Base-by-base conservation (phyloP, 2,329 filamentous ascomycete species). In the Emergomyces orientalis region DNA sequence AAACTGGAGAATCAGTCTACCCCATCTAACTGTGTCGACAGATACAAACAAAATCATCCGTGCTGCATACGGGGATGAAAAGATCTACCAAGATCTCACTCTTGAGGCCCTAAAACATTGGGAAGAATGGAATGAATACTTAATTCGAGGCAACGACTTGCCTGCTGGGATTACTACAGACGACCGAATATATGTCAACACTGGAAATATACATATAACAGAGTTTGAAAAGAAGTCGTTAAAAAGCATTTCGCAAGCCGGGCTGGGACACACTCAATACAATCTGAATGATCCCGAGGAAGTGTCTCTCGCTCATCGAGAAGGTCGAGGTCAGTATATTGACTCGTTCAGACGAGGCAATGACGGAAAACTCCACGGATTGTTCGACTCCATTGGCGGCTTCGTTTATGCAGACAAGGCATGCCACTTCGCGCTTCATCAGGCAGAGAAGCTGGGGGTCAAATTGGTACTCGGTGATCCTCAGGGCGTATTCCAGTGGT, bases 351-450 rank as follows among this genome's bases (percentile, higher is more conserved):
- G 27, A 30, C 27, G 27, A 34, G 32, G 32, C 9, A 19, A 55
- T 2, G 55, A 67, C 56, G 56, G 67, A 63, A 67, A 69, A 30
- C 68, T 70, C 6, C 66, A 71, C 34, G 80, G 77, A 0, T 73
- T 81, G 0, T 70, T 82, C 0, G 81, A 83, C 60, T 76, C 74
- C 1, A 78, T 74, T 0, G 80, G 78, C 17, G 81, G 81, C 3
- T 74, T 79, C 32, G 75, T 75, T 1, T 66, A 75, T 19, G 80
- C 80, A 0, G 77, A 80, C 62, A 80, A 79, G 62, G 78, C 79
- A 0, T 82, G 80, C 62, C 71, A 71, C 0, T 78, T 76, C 60
- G 79, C 77, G 0, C 72, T 81, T 0, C 72, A 81, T 67, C 76
- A 79, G 32, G 78, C 78, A 0, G 68, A 68, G 17, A 65, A 60